Conservation (phyloP, 441 rosid genomes). For the Metrosideros polymorpha region DNA sequence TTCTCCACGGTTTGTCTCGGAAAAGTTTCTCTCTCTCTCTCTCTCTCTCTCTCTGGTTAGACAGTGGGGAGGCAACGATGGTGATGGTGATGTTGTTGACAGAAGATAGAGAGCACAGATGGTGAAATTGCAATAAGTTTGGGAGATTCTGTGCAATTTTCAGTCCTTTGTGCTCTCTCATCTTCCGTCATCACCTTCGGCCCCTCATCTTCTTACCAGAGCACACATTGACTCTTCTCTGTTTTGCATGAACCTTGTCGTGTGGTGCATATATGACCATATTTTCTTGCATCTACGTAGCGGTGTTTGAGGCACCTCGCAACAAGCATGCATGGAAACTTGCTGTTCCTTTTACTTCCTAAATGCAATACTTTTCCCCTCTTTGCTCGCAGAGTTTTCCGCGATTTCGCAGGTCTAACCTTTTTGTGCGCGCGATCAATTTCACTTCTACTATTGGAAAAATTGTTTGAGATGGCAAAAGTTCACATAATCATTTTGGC, state of each 20-base stretch:
- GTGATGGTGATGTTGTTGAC: neutral
- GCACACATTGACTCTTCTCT: neutral
- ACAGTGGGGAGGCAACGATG: neutral
- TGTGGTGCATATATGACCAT: neutral
- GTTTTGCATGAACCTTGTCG: neutral
- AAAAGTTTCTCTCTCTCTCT: neutral
- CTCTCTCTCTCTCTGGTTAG: neutral
- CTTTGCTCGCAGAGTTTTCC: neutral
- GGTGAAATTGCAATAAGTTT: neutral
- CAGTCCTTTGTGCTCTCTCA: constrained; percentile 4
- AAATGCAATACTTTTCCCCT: neutral
- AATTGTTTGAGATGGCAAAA: neutral
- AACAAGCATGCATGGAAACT: neutral
- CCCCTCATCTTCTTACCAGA: neutral
- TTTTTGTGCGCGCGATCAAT: neutral
- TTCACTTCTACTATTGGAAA: neutral
- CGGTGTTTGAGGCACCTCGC: neutral
- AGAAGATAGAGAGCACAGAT: constrained; percentile 11
- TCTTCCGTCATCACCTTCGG: constrained; percentile 2
- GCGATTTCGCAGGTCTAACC: neutral
- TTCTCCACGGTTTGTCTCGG: neutral
- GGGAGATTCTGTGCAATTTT: neutral
- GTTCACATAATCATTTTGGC: neutral
- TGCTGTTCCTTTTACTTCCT: neutral
- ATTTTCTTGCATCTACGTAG: neutral